A percentile compares a stretch with the other conserved stretches of the same genome.
phyloP scores from a whole-genome alignment of 2,329 filamentous ascomycete genomes.

The Pseudogymnoascus sp. region DNA sequence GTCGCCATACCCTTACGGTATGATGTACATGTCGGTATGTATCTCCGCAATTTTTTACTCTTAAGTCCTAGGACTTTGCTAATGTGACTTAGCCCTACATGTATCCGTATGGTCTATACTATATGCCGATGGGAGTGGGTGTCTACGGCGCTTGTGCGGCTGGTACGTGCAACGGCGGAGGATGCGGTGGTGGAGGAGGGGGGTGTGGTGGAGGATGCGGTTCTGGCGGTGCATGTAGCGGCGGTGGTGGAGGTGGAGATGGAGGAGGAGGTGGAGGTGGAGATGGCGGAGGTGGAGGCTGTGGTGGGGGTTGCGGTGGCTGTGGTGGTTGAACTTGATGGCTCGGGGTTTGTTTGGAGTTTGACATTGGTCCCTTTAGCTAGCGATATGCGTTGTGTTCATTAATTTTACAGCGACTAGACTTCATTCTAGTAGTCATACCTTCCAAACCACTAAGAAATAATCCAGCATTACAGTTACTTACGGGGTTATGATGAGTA shows the following conservation, averaged over 20 bases:
- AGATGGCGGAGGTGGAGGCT: conserved; percentile 14
- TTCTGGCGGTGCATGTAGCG: conserved; percentile 26
- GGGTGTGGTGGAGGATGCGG: conserved; percentile 38
- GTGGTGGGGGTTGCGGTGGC: background rate
- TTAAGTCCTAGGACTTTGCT: conserved; percentile 21
- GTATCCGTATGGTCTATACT: conserved; percentile 25
- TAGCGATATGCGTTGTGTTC: background rate
- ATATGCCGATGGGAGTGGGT: conserved; percentile 20
- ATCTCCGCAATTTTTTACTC: background rate
- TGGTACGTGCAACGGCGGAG: conserved; percentile 39
- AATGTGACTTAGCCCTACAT: conserved; percentile 11
- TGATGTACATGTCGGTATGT: conserved; percentile 2
- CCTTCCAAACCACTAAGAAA: too few species aligned
- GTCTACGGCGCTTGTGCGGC: conserved; percentile 19
- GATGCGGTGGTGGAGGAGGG: conserved; percentile 33
- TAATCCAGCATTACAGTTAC: background rate
- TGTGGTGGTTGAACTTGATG: background rate
- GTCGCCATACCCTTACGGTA: conserved; percentile 1
- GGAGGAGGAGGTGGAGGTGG: conserved; percentile 19
- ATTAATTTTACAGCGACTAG: background rate
- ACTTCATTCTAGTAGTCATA: background rate
- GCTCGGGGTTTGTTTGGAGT: background rate
- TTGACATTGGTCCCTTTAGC: background rate
- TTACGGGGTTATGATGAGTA: background rate
- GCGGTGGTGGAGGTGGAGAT: conserved; percentile 24